These are phyloP conservation scores for Ceratocystis colombiana DNA, from an alignment of 2,329 filamentous ascomycete species.

Conservation along the genomic window DNA sequence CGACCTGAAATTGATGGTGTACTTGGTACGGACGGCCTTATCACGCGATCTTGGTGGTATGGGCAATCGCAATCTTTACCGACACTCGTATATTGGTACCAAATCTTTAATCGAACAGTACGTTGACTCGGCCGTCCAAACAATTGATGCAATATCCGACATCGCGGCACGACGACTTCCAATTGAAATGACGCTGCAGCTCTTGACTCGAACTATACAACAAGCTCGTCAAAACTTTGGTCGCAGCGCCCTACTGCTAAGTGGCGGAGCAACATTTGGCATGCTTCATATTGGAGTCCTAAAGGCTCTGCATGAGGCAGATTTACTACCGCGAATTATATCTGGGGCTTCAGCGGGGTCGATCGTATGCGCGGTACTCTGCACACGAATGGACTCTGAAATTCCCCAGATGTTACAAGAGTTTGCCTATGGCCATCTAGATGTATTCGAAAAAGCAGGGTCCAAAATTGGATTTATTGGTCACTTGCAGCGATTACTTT, in stretches of 20 bases:
- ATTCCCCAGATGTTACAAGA: slow-evolving; percentile 57
- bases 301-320: slow-evolving; percentile 65
- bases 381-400: slow-evolving; percentile 67
- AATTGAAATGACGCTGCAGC: slow-evolving; percentile 48
- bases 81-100: slow-evolving; percentile 73
- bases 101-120: slow-evolving; percentile 81
- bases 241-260: slow-evolving; percentile 71
- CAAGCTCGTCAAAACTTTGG: slow-evolving; percentile 70
- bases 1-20: slow-evolving; percentile 67
- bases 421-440: slow-evolving; percentile 70
- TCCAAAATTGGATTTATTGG: slow-evolving; percentile 45
- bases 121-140: slow-evolving; percentile 65
- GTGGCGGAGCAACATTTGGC: slow-evolving; percentile 78
- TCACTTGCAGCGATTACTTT: slow-evolving; percentile 63
- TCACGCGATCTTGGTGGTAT: slow-evolving; percentile 77
- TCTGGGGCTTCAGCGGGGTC: slow-evolving; percentile 81
- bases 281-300: slow-evolving; percentile 88
- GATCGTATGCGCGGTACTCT: slow-evolving; percentile 73
- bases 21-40: slow-evolving; percentile 68
- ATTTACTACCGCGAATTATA: slow-evolving; percentile 72
- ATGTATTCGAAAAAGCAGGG: slow-evolving; percentile 59
- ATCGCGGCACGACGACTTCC: slow-evolving; percentile 41
- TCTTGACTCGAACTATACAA: slow-evolving; percentile 57
- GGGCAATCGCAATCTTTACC: slow-evolving; percentile 72
- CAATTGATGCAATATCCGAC: slow-evolving; percentile 62